These are phyloP conservation scores for Jackrogersella minutella DNA, from an alignment of 495 filamentous ascomycete genomes.

Conservation along the genomic window DNA sequence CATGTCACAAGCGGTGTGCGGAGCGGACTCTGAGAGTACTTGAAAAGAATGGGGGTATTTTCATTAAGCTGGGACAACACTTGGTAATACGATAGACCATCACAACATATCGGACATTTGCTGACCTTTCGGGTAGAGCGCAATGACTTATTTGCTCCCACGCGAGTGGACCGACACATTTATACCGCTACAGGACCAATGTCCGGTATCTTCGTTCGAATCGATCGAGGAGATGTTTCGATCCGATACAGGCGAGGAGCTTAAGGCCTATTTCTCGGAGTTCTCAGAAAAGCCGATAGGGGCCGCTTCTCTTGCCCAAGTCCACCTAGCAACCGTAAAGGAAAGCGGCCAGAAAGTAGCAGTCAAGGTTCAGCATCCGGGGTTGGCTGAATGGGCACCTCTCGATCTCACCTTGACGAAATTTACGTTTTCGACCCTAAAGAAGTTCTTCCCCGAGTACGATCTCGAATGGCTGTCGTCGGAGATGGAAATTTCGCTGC, in stretches of 20 bases:
- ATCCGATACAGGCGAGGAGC: conserved; percentile 78
- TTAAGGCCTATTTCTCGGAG: conserved; percentile 82
- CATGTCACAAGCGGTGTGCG: conserved; percentile 93
- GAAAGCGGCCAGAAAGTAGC: conserved; percentile 90
- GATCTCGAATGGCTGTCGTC: conserved; percentile 94
- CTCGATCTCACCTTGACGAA: conserved; percentile 86
- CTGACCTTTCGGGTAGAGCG: conserved; percentile 62
- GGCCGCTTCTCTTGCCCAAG: conserved; percentile 93
- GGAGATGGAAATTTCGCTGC: conserved; percentile 91
- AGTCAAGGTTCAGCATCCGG: conserved; percentile 96
- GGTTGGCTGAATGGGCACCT: conserved; percentile 88
- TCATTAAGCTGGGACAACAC: conserved; percentile 98
- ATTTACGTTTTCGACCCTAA: conserved; percentile 89
- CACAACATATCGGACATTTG: not conserved
- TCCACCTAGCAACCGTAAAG: conserved; percentile 87
- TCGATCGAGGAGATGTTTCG: conserved; percentile 87
- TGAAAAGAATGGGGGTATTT: conserved; percentile 96
- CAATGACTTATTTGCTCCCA: conserved; percentile 95
- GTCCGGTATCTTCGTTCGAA: conserved; percentile 89
- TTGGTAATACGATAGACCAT: conserved; percentile 57
- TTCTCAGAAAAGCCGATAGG: conserved; percentile 85
- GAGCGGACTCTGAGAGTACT: conserved; percentile 80
- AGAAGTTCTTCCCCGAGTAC: conserved; percentile 95
- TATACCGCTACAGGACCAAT: conserved; percentile 94
- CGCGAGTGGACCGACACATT: conserved; percentile 96